Evolutionary conservation across 371 early-diverging fungal genomes (phyloP).

Genomic region (Zychaea mexicana): DNA sequence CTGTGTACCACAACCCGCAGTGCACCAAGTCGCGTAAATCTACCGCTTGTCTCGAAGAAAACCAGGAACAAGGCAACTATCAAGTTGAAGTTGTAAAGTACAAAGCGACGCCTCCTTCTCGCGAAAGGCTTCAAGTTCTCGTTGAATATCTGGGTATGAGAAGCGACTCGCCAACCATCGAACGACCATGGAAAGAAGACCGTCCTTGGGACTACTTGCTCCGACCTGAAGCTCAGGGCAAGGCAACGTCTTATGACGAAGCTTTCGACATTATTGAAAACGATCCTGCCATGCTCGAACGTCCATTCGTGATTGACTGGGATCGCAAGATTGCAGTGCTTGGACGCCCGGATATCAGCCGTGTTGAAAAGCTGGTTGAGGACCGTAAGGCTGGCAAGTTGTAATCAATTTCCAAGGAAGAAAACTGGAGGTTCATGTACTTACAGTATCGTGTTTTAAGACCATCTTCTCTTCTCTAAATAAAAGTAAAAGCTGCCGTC

Average conservation of each 20-base stretch:
- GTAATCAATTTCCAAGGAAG: too few relatives aligned
- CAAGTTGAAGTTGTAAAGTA: slow-evolving; percentile 32
- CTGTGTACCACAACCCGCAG: slow-evolving; percentile 41
- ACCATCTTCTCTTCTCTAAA: too few relatives aligned
- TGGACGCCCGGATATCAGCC: slow-evolving; percentile 45
- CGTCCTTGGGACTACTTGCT: slow-evolving; percentile 29
- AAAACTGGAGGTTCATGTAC: too few relatives aligned
- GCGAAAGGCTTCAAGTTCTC: slow-evolving; percentile 24
- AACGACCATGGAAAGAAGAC: slow-evolving; percentile 19
- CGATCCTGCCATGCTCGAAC: slow-evolving; percentile 43
- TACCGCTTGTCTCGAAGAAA: slow-evolving; percentile 28
- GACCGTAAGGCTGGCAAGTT: not conserved
- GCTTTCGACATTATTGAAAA: slow-evolving; percentile 31
- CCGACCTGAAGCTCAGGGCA: slow-evolving; percentile 35
- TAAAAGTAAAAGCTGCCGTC: too few relatives aligned
- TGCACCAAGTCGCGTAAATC: slow-evolving; percentile 44
- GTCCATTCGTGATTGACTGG: slow-evolving; percentile 48
- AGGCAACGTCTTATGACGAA: slow-evolving; percentile 31
- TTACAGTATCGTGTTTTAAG: too few relatives aligned
- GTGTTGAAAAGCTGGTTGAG: slow-evolving; percentile 28
- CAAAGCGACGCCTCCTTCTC: slow-evolving; percentile 29
- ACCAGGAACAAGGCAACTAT: slow-evolving; percentile 23
- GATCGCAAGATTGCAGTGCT: slow-evolving; percentile 39
- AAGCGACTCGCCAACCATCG: slow-evolving; percentile 9
- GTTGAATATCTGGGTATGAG: slow-evolving; percentile 32